phyloP scores from a whole-genome alignment of 2,329 filamentous ascomycete species.

The Cytospora leucostoma region DNA sequence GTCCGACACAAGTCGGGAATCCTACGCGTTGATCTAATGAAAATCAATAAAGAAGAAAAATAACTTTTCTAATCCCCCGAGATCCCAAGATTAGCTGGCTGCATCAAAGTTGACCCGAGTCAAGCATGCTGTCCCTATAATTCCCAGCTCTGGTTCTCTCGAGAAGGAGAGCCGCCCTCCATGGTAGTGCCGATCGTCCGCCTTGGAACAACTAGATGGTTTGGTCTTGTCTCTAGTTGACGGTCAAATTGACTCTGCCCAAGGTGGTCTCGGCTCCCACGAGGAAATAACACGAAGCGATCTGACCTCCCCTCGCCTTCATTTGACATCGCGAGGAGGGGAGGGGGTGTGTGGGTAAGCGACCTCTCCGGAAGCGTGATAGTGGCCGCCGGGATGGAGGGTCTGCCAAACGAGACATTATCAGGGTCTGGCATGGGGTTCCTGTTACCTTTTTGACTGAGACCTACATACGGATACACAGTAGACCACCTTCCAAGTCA shows the following conservation, averaged over 20 bases:
- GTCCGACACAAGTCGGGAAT: neutral
- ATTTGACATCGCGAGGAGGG: neutral
- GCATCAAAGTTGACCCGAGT: neutral
- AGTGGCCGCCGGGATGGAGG: conserved; percentile 17
- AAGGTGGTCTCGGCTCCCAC: neutral
- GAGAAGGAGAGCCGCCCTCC: neutral
- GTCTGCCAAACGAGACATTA: conserved; percentile 21
- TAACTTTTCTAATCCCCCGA: neutral
- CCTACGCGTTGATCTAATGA: no score
- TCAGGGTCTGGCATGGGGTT: conserved; percentile 22
- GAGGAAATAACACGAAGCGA: conserved; percentile 1
- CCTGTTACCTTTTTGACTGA: conserved; percentile 21
- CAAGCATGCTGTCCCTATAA: neutral
- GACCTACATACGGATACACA: conserved; percentile 25
- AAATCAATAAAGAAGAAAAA: neutral
- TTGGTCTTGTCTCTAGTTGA: neutral
- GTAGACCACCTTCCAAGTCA: conserved; percentile 17
- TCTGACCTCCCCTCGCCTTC: neutral
- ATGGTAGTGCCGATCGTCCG: neutral
- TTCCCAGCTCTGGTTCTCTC: neutral
- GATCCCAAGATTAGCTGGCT: neutral
- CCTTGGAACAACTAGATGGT: neutral
- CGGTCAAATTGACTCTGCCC: neutral
- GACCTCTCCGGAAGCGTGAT: conserved; percentile 17
- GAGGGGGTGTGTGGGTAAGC: neutral